Base-by-base conservation (phyloP, 768 basidiomycete species). In the Suillus ampliporus region DNA sequence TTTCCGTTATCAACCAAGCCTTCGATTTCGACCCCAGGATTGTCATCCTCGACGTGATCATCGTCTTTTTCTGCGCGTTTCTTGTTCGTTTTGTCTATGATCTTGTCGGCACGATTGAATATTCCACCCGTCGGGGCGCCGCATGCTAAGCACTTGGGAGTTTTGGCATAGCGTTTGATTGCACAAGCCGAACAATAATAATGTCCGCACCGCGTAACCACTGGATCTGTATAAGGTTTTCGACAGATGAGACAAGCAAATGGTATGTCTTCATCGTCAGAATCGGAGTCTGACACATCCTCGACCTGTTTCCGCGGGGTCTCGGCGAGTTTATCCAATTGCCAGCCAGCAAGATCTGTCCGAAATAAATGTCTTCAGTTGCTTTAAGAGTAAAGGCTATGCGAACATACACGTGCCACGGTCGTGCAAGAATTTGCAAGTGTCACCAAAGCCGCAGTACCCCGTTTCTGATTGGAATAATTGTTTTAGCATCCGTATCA, bases 191-290 rank as follows among this genome's bases (percentile, higher is more conserved):
- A 92, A 76, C 95, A 97, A 75, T 94, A 99, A 78, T 97, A 98
- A 76, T 99, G 97, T 4, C 92, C 94, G 77, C 97, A 99, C 58
- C 94, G 90, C 44, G 97, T 99, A 54, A 94, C 94, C 63, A 99
- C 86, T 19, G 97, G 97, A 69, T 97, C 94, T 14, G 90, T 95
- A 78, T 95, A 99, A 58, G 89, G 90, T 71, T 97, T 91, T 62
- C 97, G 89, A 76, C 97, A 98, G 67, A 99, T 90, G 69, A 98
- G 84, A 78, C 97, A 99, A n/a, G 97, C 97, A 75, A 99, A 99
- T 6, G 97, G 97, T 57, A 99, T 85, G 74, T 95, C 95, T 73
- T 94, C 92, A 62, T 90, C 88, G 67, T 89, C 89, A 43, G 86
- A 86, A 74, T 89, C 89, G 46, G 86, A 85, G 57, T 84, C 89